Evolutionary conservation across 305 asterid species (phyloP).

Genomic region (Andrographis paniculata): DNA sequence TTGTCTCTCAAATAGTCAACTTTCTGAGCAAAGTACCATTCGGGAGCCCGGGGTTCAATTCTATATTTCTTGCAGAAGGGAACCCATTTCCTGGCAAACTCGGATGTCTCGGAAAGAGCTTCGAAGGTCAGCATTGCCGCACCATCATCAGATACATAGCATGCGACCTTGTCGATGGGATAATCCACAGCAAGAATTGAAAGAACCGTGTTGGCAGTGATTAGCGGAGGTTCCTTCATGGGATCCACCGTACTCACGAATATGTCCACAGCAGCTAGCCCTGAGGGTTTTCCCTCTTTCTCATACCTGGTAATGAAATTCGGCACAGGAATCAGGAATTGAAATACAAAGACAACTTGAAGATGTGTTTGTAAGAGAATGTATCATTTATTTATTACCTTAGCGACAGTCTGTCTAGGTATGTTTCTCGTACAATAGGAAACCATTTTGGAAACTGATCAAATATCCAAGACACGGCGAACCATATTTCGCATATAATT

Average conservation of each 20-base stretch:
- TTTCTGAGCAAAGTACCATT: conserved; percentile 85
- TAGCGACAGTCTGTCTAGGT: conserved; percentile 80
- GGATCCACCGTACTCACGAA: conserved; percentile 99
- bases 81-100: conserved; percentile 95
- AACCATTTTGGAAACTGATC: conserved; percentile 95
- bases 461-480: conserved; percentile 90
- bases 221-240: conserved; percentile 94
- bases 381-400: conserved; percentile 66
- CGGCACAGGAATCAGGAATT: conserved; percentile 14
- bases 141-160: conserved; percentile 98
- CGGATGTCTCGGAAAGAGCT: conserved; percentile 96
- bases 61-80: conserved; percentile 87
- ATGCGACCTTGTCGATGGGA: conserved; percentile 87
- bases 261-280: conserved; percentile 63
- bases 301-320: conserved; percentile 59
- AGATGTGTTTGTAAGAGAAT: neutral
- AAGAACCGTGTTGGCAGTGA: conserved; percentile 94
- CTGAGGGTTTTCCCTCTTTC: conserved; percentile 92
- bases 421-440: conserved; percentile 83
- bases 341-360: neutral
- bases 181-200: conserved; percentile 95
- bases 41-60: conserved; percentile 98
- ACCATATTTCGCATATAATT: conserved; percentile 94
- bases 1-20: conserved; percentile 90
- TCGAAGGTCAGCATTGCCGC: conserved; percentile 99